Evolutionary conservation across 345 rosid genomes (phyloP).

Genomic region (Hirschfeldia incana): DNA sequence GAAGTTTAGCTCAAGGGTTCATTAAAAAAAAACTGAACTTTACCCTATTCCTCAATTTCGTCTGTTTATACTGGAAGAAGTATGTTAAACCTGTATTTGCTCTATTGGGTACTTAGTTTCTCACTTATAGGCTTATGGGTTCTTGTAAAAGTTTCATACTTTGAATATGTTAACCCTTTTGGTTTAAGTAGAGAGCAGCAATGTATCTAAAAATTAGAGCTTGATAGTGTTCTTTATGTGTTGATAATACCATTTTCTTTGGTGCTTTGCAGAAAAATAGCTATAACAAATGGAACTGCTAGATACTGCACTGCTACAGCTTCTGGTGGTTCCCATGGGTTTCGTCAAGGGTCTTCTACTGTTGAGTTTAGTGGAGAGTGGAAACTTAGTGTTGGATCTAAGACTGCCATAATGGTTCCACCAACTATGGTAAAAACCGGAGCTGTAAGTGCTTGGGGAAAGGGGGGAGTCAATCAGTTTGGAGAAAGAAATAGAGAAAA

Average conservation of each 20-base stretch:
- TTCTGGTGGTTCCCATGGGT: constrained; percentile 28
- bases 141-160: not conserved
- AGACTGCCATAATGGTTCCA: constrained; percentile 45
- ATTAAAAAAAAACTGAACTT: not conserved
- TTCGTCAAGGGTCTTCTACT: constrained; percentile 24
- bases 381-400: constrained; percentile 35
- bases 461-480: constrained; percentile 20
- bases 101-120: constrained; percentile 9
- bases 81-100: not conserved
- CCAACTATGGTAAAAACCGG: constrained; percentile 24
- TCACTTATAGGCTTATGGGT: constrained; percentile 9
- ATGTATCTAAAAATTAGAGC: not conserved
- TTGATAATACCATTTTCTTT: not conserved
- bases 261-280: constrained; percentile 42
- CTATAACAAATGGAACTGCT: constrained; percentile 33
- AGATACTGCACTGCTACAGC: constrained; percentile 28
- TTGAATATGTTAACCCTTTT: not conserved
- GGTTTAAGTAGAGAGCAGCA: not conserved
- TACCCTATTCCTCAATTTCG: not conserved
- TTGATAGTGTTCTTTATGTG: not conserved
- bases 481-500: no score
- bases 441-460: constrained; percentile 33
- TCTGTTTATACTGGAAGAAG: constrained; percentile 12
- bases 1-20: not conserved
- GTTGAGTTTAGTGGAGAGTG: constrained; percentile 32